These are phyloP conservation scores for Kernera saxatilis DNA, from an alignment of 345 rosid species.

Conservation along the genomic window DNA sequence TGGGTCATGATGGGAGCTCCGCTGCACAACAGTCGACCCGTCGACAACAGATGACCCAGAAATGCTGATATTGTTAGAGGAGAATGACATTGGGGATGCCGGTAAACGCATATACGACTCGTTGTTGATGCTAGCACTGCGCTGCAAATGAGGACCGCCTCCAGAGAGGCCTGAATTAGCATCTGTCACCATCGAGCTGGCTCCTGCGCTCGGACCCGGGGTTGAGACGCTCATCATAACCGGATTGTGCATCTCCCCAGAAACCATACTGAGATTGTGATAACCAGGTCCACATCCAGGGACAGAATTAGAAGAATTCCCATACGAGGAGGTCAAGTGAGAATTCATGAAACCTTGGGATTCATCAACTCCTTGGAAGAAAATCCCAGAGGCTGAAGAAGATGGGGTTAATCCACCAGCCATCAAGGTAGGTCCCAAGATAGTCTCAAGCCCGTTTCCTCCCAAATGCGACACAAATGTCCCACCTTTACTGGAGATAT, in stretches of 20 bases:
- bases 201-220: slow-evolving; percentile 90
- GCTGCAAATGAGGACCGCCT: slow-evolving; percentile 75
- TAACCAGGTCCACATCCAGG: slow-evolving; percentile 75
- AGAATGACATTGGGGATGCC: slow-evolving; percentile 86
- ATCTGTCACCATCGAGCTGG: slow-evolving; percentile 92
- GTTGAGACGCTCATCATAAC: slow-evolving; percentile 78
- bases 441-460: slow-evolving; percentile 41
- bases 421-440: slow-evolving; percentile 73
- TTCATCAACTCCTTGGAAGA: slow-evolving; percentile 95
- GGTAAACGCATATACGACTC: slow-evolving; percentile 96
- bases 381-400: slow-evolving; percentile 90
- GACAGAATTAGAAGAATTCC: slow-evolving; percentile 68
- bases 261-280: slow-evolving; percentile 62
- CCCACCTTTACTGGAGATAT: slow-evolving; percentile 12
- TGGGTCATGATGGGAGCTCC: slow-evolving; percentile 59
- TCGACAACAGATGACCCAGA: slow-evolving; percentile 86
- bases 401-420: slow-evolving; percentile 80
- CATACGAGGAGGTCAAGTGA: slow-evolving; percentile 74
- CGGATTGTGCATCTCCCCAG: slow-evolving; percentile 78
- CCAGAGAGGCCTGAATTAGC: slow-evolving; percentile 92
- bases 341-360: slow-evolving; percentile 83
- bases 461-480: slow-evolving; percentile 3
- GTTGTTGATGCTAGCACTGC: slow-evolving; percentile 90
- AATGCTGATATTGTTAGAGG: slow-evolving; percentile 86
- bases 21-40: slow-evolving; percentile 76